Percentiles rank a stretch among this genome's conserved stretches.
Conservation (phyloP, 2,329 filamentous ascomycete species). For the Clathrospora elynae region DNA sequence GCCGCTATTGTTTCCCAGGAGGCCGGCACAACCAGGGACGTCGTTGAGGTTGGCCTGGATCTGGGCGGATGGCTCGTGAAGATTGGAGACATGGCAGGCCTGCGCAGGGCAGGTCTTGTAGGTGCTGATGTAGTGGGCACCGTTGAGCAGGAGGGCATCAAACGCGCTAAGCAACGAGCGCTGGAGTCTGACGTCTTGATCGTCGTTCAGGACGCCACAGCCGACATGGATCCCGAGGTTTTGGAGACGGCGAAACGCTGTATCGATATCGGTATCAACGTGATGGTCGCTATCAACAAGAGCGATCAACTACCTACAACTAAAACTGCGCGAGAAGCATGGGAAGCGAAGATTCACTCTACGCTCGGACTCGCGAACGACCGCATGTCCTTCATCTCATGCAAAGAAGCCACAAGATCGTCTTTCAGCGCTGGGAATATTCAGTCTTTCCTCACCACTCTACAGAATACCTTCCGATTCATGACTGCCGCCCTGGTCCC, state of each 20-base stretch:
- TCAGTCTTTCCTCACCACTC: slow-evolving; percentile 67
- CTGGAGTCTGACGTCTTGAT: slow-evolving; percentile 84
- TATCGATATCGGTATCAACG: slow-evolving; percentile 55
- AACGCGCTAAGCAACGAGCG: slow-evolving; percentile 80
- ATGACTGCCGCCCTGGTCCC: slow-evolving; percentile 66
- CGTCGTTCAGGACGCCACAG: slow-evolving; percentile 68
- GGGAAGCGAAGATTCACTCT: slow-evolving; percentile 30
- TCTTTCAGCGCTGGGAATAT: slow-evolving; percentile 66
- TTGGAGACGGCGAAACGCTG: slow-evolving; percentile 59
- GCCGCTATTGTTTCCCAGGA: slow-evolving; percentile 94
- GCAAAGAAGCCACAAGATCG: slow-evolving; percentile 60
- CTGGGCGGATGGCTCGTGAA: slow-evolving; percentile 87
- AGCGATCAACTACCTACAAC: slow-evolving; percentile 57
- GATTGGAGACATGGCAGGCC: slow-evolving; percentile 93
- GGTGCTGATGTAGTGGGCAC: slow-evolving; percentile 61
- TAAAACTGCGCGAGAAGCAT: slow-evolving; percentile 13
- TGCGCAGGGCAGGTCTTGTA: slow-evolving; percentile 60
- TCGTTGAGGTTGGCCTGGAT: slow-evolving; percentile 90
- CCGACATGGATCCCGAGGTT: slow-evolving; percentile 70
- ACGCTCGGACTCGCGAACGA: slow-evolving; percentile 38
- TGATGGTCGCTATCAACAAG: slow-evolving; percentile 68
- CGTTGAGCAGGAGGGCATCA: slow-evolving; percentile 89
- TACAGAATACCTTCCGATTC: slow-evolving; percentile 69
- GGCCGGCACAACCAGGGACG: slow-evolving; percentile 90
- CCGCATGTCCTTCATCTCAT: slow-evolving; percentile 71